A percentile compares a stretch with the other conserved stretches of the same genome.
phyloP scores from a whole-genome alignment of 2,329 filamentous ascomycete genomes.

The Camillea tinctor region DNA sequence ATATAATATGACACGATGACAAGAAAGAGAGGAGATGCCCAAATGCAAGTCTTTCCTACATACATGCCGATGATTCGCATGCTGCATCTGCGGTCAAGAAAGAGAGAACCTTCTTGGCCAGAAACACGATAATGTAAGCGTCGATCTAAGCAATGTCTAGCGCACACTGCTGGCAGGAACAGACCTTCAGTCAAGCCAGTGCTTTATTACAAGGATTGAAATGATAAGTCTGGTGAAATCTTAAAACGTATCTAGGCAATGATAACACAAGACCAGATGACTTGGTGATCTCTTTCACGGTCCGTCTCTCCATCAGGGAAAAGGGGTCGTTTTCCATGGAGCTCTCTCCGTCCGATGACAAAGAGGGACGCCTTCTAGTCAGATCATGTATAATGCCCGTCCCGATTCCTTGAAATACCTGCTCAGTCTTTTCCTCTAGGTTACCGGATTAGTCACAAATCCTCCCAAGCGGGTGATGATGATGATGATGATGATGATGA shows the following conservation, averaged over 20 bases:
- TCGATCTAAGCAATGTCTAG: not conserved
- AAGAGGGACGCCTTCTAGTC: not conserved
- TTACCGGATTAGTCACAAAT: too few species aligned
- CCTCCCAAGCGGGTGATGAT: too few species aligned
- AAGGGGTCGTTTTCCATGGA: not conserved
- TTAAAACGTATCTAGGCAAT: not conserved
- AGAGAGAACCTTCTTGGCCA: not conserved
- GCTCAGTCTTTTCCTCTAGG: too few species aligned
- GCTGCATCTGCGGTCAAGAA: not conserved
- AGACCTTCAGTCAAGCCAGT: not conserved
- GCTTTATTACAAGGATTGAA: not conserved
- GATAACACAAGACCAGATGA: not conserved
- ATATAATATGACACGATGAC: not conserved
- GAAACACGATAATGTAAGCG: not conserved
- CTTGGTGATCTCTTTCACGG: not conserved
- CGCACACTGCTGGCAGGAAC: not conserved
- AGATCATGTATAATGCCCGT: not conserved
- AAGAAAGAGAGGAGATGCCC: not conserved
- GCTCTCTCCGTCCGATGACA: not conserved
- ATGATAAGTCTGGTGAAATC: not conserved
- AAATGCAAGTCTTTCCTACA: not conserved
- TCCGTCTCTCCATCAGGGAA: not conserved
- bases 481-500: too few species aligned
- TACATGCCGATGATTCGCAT: not conserved
- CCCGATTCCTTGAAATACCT: not conserved